Conservation (phyloP, 495 filamentous ascomycete species). For the Neurospora sp. region DNA sequence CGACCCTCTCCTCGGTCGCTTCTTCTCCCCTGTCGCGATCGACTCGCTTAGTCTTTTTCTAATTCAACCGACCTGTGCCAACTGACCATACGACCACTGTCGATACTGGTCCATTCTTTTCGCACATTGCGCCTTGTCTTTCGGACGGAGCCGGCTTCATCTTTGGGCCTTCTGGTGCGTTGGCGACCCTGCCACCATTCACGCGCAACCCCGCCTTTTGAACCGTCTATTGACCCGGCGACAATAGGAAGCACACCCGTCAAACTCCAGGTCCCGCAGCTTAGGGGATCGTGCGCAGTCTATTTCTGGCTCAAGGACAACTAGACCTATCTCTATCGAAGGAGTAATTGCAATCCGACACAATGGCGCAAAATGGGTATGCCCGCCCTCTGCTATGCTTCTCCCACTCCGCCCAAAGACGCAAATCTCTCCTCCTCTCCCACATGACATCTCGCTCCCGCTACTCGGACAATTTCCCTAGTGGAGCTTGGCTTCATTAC, state of each 20-base stretch:
- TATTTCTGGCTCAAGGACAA: background rate
- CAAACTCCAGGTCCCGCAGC: background rate
- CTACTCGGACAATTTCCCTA: background rate
- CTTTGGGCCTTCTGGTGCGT: background rate
- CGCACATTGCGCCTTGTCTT: background rate
- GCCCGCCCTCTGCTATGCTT: background rate
- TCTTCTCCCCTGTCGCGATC: background rate
- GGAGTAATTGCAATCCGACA: background rate
- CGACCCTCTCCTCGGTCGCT: slow-evolving; percentile 5
- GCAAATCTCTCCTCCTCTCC: background rate
- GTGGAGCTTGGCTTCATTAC: background rate
- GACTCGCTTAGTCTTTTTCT: background rate
- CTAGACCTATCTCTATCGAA: background rate
- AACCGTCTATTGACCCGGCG: background rate
- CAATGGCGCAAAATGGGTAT: slow-evolving; percentile 1
- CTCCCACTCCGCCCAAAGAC: background rate
- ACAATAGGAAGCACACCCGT: background rate
- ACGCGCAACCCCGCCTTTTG: background rate
- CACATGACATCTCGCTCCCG: background rate
- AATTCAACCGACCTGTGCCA: background rate
- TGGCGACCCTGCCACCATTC: background rate
- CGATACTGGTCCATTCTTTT: background rate
- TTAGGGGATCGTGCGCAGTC: background rate
- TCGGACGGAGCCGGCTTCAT: background rate
- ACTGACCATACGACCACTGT: background rate